Evolutionary conservation across 2,329 filamentous ascomycete species (phyloP).

Genomic region (Hymenoscyphus salicellus): DNA sequence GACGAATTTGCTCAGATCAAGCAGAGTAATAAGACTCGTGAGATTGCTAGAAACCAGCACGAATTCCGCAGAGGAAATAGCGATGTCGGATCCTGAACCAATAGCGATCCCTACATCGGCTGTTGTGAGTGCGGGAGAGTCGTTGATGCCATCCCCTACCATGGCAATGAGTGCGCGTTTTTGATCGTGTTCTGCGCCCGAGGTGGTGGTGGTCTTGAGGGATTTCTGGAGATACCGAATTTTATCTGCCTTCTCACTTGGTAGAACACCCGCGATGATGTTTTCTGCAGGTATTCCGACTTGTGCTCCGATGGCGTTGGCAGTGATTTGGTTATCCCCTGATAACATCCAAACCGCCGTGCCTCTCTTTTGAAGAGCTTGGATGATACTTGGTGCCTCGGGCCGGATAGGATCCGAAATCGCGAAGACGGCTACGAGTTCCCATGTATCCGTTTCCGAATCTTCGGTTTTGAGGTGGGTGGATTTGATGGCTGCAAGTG

Average conservation of each 20-base stretch:
- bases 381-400: constrained; percentile 65
- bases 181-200: constrained; percentile 27
- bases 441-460: constrained; percentile 38
- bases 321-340: constrained; percentile 85
- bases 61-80: constrained; percentile 77
- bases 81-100: constrained; percentile 77
- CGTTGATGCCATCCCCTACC: constrained; percentile 85
- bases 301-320: constrained; percentile 69
- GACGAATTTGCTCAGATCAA: constrained; percentile 57
- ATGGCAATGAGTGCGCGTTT: constrained; percentile 66
- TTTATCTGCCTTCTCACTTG: constrained; percentile 75
- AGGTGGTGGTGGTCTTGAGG: constrained; percentile 18
- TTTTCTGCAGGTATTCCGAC: constrained; percentile 71
- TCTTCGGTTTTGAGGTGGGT: constrained; percentile 8
- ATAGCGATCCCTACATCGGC: constrained; percentile 83
- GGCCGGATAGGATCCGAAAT: constrained; percentile 78
- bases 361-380: constrained; percentile 60
- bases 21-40: constrained; percentile 55
- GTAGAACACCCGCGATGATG: constrained; percentile 83
- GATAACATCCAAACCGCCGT: constrained; percentile 89
- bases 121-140: constrained; percentile 74
- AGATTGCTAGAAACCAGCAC: constrained; percentile 67
- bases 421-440: constrained; percentile 64
- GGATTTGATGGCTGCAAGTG: constrained; percentile 50
- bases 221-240: constrained; percentile 58